Evolutionary conservation across 176 grass and related monocot genomes (phyloP).

Genomic region (Eleusine coracana): DNA sequence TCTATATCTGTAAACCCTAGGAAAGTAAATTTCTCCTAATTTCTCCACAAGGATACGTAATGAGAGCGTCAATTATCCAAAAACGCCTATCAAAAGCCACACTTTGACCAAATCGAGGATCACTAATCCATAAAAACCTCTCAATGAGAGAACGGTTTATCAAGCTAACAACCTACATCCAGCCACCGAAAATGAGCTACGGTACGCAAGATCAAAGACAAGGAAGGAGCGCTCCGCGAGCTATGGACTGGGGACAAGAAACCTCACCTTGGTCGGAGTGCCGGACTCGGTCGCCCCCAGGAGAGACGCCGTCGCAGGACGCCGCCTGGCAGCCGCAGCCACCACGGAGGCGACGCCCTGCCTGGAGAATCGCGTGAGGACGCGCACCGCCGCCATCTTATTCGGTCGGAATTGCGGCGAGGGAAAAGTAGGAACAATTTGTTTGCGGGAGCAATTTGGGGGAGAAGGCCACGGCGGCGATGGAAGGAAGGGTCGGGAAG

Average conservation of each 20-base stretch:
- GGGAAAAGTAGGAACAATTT: neutral
- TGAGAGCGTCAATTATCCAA: neutral
- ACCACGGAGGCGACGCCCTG: neutral
- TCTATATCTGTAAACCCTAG: neutral
- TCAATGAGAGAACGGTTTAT: neutral
- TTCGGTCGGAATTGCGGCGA: slow-evolving; percentile 10
- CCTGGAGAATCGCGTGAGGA: slow-evolving; percentile 27
- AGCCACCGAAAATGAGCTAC: neutral
- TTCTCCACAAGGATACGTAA: neutral
- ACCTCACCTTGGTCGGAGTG: slow-evolving; percentile 32
- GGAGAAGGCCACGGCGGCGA: neutral
- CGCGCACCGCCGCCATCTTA: slow-evolving; percentile 32
- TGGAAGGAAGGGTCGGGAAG: slow-evolving; percentile 41
- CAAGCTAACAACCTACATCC: neutral
- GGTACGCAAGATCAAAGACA: neutral
- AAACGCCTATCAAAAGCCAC: neutral
- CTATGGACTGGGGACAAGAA: neutral
- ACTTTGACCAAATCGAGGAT: neutral
- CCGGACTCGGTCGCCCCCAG: neutral
- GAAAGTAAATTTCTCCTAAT: neutral
- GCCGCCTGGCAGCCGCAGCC: neutral
- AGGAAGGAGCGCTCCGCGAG: no score
- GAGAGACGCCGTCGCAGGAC: slow-evolving; percentile 7
- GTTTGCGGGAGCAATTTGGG: neutral
- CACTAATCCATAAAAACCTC: neutral